Base-by-base conservation (phyloP, 768 basidiomycete species). In the Leucosporidium yakuticum region DNA sequence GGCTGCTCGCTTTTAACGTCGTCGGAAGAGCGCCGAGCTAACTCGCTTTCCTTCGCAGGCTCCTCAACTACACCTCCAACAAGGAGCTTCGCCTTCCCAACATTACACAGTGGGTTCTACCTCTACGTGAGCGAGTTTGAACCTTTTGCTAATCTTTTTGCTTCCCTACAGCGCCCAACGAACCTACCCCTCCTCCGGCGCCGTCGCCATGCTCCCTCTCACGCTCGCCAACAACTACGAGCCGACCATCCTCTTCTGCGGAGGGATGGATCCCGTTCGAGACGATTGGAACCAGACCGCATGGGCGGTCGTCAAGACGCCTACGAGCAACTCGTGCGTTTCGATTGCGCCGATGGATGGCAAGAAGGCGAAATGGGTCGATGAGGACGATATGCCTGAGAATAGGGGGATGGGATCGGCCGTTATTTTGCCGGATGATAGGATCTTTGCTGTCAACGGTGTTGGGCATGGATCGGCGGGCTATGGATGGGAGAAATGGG, bases 111-210 rank as follows among this genome's bases (percentile, higher is more conserved):
- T n/a, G n/a, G n/a, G n/a, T n/a, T n/a, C n/a, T n/a, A n/a, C n/a
- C n/a, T n/a, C n/a, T n/a, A n/a, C n/a, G n/a, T n/a, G n/a, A n/a
- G n/a, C n/a, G n/a, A n/a, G n/a, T n/a, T n/a, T n/a, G n/a, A n/a
- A n/a, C n/a, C n/a, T n/a, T n/a, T n/a, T n/a, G n/a, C n/a, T n/a
- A n/a, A n/a, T n/a, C n/a, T n/a, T n/a, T n/a, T n/a, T n/a, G n/a
- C n/a, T n/a, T n/a, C n/a, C n/a, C n/a, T n/a, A n/a, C n/a, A n/a
- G n/a, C n/a, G n/a, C n/a, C n/a, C n/a, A n/a, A n/a, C n/a, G n/a
- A 90, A 34, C 88, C 90, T 92, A 93, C 76, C 91, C 91, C 23
- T 91, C 90, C 0, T 92, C 90, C 20, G 93, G 89, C 39, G 93
- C 87, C 0, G 84, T 84, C 4, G 88, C 88, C 53, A 91, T 97